phyloP scores from a whole-genome alignment of 2,329 filamentous ascomycete species.

The Claviceps sp. region DNA sequence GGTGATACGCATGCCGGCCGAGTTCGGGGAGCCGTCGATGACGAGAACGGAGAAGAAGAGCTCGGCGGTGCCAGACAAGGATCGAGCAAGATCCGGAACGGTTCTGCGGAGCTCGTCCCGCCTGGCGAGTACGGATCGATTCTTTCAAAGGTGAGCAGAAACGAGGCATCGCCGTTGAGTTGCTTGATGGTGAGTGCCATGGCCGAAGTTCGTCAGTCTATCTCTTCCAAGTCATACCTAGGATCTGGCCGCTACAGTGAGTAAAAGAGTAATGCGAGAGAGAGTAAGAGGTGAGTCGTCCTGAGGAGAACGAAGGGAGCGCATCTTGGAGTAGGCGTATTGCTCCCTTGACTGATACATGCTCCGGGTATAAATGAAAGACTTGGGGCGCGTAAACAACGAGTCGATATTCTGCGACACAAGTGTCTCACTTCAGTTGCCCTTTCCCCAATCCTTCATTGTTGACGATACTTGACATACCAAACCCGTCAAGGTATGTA shows the following conservation, averaged over 20 bases:
- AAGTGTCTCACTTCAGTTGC: background rate
- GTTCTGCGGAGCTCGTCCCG: conserved; percentile 15
- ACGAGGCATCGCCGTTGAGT: conserved; percentile 51
- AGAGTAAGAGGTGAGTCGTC: background rate
- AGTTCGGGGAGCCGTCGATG: conserved; percentile 46
- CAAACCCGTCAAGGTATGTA: too few species aligned
- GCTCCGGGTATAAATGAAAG: too few species aligned
- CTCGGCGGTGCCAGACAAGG: conserved; percentile 48
- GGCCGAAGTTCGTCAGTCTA: conserved; percentile 2
- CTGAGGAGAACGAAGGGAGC: background rate
- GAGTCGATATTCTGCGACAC: background rate
- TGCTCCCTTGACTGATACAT: too few species aligned
- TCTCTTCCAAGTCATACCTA: background rate
- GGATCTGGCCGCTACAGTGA: background rate
- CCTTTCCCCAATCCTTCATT: background rate
- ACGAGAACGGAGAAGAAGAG: conserved; percentile 45
- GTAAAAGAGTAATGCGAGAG: background rate
- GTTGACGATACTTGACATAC: too few species aligned
- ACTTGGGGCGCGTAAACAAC: too few species aligned
- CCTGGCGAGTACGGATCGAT: conserved; percentile 17
- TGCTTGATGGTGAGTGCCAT: conserved; percentile 54
- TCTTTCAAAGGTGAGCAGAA: conserved; percentile 50
- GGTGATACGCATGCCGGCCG: conserved; percentile 39
- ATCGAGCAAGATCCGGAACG: conserved; percentile 57
- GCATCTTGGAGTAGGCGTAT: background rate